A percentile compares a stretch with the other conserved stretches of the same genome.
These are phyloP conservation scores for Lodderomyces parapsilosis DNA, from an alignment of 1,139 yeast genomes.

Conservation along the genomic window DNA sequence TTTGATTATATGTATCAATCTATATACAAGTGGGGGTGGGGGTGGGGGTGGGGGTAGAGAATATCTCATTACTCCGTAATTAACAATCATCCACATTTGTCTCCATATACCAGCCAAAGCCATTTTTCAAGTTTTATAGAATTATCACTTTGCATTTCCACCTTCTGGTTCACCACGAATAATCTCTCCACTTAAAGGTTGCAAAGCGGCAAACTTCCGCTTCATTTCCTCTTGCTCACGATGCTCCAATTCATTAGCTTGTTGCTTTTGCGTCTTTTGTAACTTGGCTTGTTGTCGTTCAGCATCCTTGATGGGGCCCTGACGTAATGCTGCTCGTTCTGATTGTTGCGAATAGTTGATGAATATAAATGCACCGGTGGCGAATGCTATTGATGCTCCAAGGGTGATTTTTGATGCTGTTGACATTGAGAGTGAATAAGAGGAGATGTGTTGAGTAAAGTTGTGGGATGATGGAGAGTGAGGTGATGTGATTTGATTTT, in stretches of 20 bases:
- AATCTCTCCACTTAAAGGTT: slow-evolving; percentile 53
- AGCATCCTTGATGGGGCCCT: slow-evolving; percentile 81
- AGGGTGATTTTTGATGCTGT: slow-evolving; percentile 71
- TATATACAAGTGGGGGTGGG: background rate
- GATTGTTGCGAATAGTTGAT: slow-evolving; percentile 67
- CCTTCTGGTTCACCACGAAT: slow-evolving; percentile 30
- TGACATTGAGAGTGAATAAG: slow-evolving; percentile 48
- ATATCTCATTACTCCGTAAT: no score
- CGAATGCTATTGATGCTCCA: slow-evolving; percentile 54
- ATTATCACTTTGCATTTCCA: slow-evolving; percentile 3
- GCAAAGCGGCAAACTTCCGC: slow-evolving; percentile 60
- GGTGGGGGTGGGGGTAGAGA: no score
- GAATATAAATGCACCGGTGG: slow-evolving; percentile 59
- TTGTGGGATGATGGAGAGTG: background rate
- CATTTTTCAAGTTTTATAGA: no score
- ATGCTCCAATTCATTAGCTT: slow-evolving; percentile 70
- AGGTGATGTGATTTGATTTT: background rate
- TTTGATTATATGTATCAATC: background rate
- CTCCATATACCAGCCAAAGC: no score
- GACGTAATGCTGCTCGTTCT: slow-evolving; percentile 68
- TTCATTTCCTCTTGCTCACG: slow-evolving; percentile 68
- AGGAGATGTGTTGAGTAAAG: background rate
- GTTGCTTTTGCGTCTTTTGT: slow-evolving; percentile 33
- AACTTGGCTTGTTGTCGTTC: slow-evolving; percentile 51
- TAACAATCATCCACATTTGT: no score